Conservation (phyloP, 1,284 basidiomycete genomes). For the Irpex sp. region DNA sequence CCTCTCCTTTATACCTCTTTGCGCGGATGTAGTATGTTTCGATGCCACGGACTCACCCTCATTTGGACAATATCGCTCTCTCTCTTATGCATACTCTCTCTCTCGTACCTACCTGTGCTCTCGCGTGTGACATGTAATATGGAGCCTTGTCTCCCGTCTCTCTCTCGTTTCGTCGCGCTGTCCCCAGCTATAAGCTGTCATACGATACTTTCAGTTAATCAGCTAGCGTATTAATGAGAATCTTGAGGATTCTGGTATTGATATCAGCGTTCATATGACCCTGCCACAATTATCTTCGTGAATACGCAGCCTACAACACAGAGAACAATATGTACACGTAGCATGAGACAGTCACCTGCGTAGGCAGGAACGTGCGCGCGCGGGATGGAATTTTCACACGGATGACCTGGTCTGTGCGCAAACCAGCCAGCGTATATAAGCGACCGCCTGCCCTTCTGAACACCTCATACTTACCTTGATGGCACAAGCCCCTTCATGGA, state of each 20-base stretch:
- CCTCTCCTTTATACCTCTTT: neutral
- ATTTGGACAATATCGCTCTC: neutral
- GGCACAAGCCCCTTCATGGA: slow-evolving; percentile 13
- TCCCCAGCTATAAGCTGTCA: neutral
- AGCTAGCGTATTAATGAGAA: no score
- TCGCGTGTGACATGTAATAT: neutral
- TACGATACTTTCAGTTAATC: neutral
- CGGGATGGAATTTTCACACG: neutral
- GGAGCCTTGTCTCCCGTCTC: neutral
- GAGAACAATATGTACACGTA: no score
- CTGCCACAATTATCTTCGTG: no score
- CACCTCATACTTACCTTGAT: slow-evolving; percentile 15
- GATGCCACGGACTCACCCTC: neutral
- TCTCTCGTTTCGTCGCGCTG: neutral
- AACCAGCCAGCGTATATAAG: slow-evolving; percentile 6
- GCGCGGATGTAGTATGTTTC: neutral
- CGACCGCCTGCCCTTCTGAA: neutral
- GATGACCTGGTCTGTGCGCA: slow-evolving; percentile 7
- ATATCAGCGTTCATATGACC: no score
- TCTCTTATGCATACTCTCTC: neutral
- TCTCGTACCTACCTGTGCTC: neutral
- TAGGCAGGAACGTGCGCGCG: neutral
- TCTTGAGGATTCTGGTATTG: no score
- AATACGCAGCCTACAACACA: no score
- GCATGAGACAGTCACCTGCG: no score